Conservation (phyloP, 495 filamentous ascomycete genomes). For the Neurospora sp. region DNA sequence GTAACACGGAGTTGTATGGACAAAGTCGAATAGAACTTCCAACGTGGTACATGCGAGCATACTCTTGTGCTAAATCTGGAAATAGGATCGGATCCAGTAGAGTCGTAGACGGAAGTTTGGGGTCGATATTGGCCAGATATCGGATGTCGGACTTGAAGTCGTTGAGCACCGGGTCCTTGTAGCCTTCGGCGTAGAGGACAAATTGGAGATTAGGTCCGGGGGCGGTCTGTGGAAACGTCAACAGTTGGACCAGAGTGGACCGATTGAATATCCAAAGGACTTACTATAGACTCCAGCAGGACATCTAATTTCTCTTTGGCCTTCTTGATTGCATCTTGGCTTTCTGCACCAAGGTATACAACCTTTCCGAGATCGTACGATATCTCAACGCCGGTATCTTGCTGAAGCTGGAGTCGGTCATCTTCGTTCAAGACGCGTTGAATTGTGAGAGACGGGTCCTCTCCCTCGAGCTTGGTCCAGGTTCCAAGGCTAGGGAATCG, state of each 20-base stretch:
- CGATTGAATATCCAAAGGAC: slow-evolving; percentile 2
- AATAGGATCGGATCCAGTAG: slow-evolving; percentile 3
- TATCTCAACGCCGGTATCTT: slow-evolving; percentile 18
- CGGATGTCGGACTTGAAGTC: slow-evolving; percentile 12
- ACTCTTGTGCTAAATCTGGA: slow-evolving; percentile 1
- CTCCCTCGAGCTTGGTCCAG: slow-evolving; percentile 14
- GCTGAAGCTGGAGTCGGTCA: slow-evolving; percentile 11
- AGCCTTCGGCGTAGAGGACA: slow-evolving; percentile 29
- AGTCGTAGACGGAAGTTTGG: slow-evolving; percentile 5
- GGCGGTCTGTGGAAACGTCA: background rate
- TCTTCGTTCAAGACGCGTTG: slow-evolving; percentile 9
- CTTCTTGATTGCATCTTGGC: slow-evolving; percentile 7
- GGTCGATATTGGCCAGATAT: slow-evolving; percentile 22
- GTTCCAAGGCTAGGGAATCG: background rate
- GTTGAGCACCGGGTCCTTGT: slow-evolving; percentile 1
- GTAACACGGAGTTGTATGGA: background rate
- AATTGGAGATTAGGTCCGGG: background rate
- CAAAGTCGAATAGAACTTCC: slow-evolving; percentile 14
- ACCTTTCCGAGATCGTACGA: slow-evolving; percentile 7
- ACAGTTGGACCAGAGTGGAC: background rate
- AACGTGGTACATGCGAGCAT: slow-evolving; percentile 8
- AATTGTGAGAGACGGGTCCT: slow-evolving; percentile 1
- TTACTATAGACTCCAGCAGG: slow-evolving; percentile 25
- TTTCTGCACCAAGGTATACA: slow-evolving; percentile 26
- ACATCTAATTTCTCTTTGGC: slow-evolving; percentile 27